Evolutionary conservation across 2,329 filamentous ascomycete genomes (phyloP).

Genomic region (Colletotrichum horii): DNA sequence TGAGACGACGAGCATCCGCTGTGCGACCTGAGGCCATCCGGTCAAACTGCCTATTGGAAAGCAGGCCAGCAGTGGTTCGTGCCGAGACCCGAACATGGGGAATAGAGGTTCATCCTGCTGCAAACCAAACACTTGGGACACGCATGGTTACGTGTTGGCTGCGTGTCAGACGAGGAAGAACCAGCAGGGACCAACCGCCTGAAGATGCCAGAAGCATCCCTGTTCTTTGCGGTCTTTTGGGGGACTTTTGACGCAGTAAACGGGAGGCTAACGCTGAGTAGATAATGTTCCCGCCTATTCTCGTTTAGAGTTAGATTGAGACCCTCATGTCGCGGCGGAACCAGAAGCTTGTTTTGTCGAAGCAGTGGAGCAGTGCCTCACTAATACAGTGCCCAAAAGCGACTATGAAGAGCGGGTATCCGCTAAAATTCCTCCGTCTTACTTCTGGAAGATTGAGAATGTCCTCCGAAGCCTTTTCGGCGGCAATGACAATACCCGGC

Average conservation of each 20-base stretch:
- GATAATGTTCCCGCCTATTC: background rate
- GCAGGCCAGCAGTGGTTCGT: background rate
- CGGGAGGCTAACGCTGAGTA: background rate
- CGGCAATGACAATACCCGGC: background rate
- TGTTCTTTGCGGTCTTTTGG: background rate
- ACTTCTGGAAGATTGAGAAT: background rate
- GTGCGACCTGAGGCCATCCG: background rate
- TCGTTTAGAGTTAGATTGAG: background rate
- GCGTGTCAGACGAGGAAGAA: background rate
- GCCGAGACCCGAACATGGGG: background rate
- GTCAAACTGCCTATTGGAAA: background rate
- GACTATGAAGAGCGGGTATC: background rate
- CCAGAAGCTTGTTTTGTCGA: background rate
- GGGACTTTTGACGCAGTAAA: background rate
- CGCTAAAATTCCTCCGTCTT: background rate
- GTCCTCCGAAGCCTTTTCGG: background rate
- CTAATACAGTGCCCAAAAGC: background rate
- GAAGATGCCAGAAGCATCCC: background rate
- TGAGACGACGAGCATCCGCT: background rate
- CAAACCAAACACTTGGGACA: background rate
- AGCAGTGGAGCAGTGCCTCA: background rate
- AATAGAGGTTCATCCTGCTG: background rate
- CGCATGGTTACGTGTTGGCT: background rate
- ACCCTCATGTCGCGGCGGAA: background rate
- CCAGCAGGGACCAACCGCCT: background rate